Percentiles rank a stretch among this genome's conserved stretches.
phyloP scores from a whole-genome alignment of 306 rosid genomes.

The Castanea sativa region DNA sequence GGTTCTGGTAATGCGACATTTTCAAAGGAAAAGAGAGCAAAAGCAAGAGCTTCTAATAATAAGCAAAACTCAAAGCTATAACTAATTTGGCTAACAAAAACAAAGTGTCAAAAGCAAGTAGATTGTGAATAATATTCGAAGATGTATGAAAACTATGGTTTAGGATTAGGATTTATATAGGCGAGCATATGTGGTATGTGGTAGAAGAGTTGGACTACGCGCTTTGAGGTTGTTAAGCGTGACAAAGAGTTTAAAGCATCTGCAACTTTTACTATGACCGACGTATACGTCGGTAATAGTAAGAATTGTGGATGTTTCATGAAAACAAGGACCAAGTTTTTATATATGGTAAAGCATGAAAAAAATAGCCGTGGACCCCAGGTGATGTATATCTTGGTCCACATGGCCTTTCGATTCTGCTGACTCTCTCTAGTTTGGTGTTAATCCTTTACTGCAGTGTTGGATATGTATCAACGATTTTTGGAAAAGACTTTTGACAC shows the following conservation, averaged over 20 bases:
- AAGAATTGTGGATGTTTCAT: neutral
- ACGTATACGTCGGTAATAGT: neutral
- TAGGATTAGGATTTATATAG: neutral
- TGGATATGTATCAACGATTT: too few relatives aligned
- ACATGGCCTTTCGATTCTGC: too few relatives aligned
- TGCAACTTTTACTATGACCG: neutral
- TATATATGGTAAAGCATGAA: too few relatives aligned
- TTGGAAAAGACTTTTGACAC: too few relatives aligned
- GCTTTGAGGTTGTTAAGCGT: neutral
- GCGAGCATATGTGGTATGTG: neutral
- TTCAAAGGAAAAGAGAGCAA: neutral
- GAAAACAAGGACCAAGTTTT: too few relatives aligned
- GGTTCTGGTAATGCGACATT: constrained; percentile 31
- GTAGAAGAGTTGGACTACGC: neutral
- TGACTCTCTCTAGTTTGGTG: too few relatives aligned
- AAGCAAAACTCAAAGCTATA: too few relatives aligned
- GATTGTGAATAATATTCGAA: neutral
- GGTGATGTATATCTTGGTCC: too few relatives aligned
- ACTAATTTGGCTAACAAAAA: too few relatives aligned
- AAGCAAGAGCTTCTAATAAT: neutral
- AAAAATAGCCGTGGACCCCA: too few relatives aligned
- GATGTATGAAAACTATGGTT: neutral
- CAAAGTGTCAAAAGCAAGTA: neutral
- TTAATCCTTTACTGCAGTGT: too few relatives aligned
- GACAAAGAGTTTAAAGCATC: neutral